Evolutionary conservation across 2,329 filamentous ascomycete genomes (phyloP).

Genomic region (Pseudocercospora fuligena): DNA sequence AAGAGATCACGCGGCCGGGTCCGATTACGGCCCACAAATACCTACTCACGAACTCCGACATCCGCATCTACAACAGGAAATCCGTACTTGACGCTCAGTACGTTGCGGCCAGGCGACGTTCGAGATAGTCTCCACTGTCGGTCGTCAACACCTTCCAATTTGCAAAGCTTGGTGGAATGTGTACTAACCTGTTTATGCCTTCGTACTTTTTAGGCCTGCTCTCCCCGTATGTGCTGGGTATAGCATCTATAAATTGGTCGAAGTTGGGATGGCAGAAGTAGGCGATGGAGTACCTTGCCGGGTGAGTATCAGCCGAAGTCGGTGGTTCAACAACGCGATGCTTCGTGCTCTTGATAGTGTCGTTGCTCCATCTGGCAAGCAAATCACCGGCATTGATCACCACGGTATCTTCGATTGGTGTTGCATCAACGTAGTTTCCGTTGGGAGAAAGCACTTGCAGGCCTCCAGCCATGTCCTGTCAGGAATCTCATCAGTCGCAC

Average conservation of each 20-base stretch:
- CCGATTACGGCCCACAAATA: constrained; percentile 7
- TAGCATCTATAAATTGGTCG: constrained; percentile 74
- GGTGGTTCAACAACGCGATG: constrained; percentile 91
- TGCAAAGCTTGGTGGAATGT: neutral
- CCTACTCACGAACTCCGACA: constrained; percentile 11
- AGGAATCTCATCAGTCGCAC: constrained; percentile 33
- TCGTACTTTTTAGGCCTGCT: constrained; percentile 75
- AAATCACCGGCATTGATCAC: constrained; percentile 91
- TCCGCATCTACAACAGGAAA: constrained; percentile 3
- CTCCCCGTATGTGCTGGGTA: constrained; percentile 76
- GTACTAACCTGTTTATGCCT: constrained; percentile 61
- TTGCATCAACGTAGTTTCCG: constrained; percentile 78
- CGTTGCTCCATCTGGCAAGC: constrained; percentile 79
- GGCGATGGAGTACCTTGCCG: constrained; percentile 75
- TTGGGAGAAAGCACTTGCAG: constrained; percentile 71
- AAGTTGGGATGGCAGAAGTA: constrained; percentile 93
- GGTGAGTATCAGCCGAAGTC: constrained; percentile 62
- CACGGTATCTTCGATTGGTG: constrained; percentile 78
- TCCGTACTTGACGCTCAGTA: constrained; percentile 33
- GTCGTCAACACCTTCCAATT: constrained; percentile 9
- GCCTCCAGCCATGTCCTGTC: constrained; percentile 59
- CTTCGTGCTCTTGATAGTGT: constrained; percentile 86
- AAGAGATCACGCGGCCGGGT: constrained; percentile 2
- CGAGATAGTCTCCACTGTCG: constrained; percentile 75
- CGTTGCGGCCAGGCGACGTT: constrained; percentile 77